Conservation (phyloP, 75 land plant species). For the Chamaecyparis obtusa region DNA sequence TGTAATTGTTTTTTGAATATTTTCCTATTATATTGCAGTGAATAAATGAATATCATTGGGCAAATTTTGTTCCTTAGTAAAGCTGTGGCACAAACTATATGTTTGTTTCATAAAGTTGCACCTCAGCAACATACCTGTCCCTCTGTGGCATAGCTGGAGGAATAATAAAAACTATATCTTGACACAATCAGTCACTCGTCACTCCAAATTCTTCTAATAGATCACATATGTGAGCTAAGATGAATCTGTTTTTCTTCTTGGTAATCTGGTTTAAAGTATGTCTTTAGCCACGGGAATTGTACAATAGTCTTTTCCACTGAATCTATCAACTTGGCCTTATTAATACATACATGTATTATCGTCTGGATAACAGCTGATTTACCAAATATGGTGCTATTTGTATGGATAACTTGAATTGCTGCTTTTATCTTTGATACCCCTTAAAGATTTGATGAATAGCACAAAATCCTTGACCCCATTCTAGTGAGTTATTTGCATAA, state of each 20-base stretch:
- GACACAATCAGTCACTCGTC: not conserved
- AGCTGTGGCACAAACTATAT: not conserved
- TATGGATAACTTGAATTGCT: not conserved
- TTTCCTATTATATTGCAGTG: not conserved
- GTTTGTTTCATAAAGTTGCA: not conserved
- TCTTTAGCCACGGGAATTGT: not conserved
- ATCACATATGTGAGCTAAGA: not conserved
- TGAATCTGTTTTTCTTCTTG: not conserved
- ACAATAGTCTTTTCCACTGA: not conserved
- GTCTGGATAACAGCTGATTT: not conserved
- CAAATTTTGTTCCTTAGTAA: not conserved
- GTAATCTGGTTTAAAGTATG: not conserved
- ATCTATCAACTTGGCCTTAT: not conserved
- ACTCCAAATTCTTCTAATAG: not conserved
- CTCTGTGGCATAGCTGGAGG: not conserved
- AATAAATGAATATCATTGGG: not conserved
- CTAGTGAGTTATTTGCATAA: not conserved
- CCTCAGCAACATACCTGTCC: not conserved
- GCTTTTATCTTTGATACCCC: not conserved
- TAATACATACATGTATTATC: no score
- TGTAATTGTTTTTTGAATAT: not conserved
- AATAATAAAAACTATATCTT: not conserved
- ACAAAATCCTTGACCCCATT: not conserved
- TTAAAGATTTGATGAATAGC: not conserved
- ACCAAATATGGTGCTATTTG: not conserved